phyloP scores from a whole-genome alignment of 2,329 filamentous ascomycete species.

The Huntiella abstrusa region DNA sequence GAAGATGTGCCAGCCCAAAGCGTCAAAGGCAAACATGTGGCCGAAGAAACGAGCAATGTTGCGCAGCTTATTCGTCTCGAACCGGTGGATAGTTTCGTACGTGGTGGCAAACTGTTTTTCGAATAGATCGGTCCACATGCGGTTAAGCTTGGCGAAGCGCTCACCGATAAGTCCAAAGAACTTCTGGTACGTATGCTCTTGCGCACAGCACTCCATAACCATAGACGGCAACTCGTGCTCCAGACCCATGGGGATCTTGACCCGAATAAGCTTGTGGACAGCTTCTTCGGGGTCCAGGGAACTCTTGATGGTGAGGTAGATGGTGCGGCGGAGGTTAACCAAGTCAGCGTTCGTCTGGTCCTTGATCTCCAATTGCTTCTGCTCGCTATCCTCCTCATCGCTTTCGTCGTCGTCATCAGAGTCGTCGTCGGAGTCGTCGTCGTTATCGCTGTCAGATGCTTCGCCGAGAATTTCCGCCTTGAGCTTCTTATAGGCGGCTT shows the following conservation, averaged over 20 bases:
- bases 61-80: conserved; percentile 84
- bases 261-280: conserved; percentile 90
- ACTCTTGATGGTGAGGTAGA: conserved; percentile 95
- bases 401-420: conserved; percentile 50
- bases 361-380: conserved; percentile 83
- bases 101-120: conserved; percentile 81
- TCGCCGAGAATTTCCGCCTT: conserved; percentile 91
- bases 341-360: conserved; percentile 94
- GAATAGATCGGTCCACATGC: conserved; percentile 84
- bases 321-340: conserved; percentile 79
- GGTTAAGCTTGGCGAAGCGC: conserved; percentile 87
- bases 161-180: conserved; percentile 93
- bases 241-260: conserved; percentile 69
- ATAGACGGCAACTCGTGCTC: conserved; percentile 87
- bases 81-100: conserved; percentile 93
- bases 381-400: conserved; percentile 56
- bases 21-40: conserved; percentile 72
- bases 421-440: conserved; percentile 36
- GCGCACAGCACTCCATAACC: conserved; percentile 91
- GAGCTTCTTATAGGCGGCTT: conserved; percentile 73
- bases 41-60: conserved; percentile 94
- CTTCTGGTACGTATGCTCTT: conserved; percentile 93
- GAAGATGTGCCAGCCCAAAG: conserved; percentile 81
- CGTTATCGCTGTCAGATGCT: conserved; percentile 67
- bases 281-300: conserved; percentile 92